Evolutionary conservation across 768 basidiomycete genomes (phyloP), one percentile per base, ranked within the genome.

Genomic region (Trametes gibbosa): DNA sequence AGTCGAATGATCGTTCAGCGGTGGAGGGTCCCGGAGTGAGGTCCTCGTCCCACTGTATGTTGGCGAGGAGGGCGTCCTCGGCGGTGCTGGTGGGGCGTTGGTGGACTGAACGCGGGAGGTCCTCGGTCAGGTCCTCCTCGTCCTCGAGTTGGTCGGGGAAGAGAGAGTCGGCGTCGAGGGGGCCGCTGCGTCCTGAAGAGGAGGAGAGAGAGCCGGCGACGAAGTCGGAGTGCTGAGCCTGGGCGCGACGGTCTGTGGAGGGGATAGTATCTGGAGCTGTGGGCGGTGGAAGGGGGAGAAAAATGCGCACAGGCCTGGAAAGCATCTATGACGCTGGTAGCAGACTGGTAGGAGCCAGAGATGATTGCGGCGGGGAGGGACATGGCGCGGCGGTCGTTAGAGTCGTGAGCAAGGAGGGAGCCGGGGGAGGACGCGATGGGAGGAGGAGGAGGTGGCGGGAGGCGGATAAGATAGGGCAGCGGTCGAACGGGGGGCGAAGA

Each of bases 151-250:
- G 62, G 14, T 67, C 66, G n/a, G 62, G 58, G 23, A 64, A 32
- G 34, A 45, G 59, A 8, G 63, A 56, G 37, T 67, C 67, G 46
- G 67, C 51, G 29, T 68, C 63, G 50, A 62, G 52, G 46, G 63
- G 56, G 24, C 54, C 57, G 29, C 56, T 59, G 25, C 25, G 56
- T 27, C 61, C 69, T 34, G 77, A 75, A 17, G 70, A 73, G 7
- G 73, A 67, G 56, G 82, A 79, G 6, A 77, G 74, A 3, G 81
- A 73, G 12, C 79, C 75, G n/a, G 79, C 79, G 24, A 86, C 79
- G 8, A 84, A 83, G 50, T 81, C 82, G 21, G 83, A 84, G 40
- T 83, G 76, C 12, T 89, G 79, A 66, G 81, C 86, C 67, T 89
- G 87, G 8, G 86, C 76, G 29, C 89, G 81, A 53, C 83, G 84